A percentile compares a stretch with the other conserved stretches of the same genome.
Evolutionary conservation across 2,329 filamentous ascomycete genomes (phyloP).

Genomic region (Arthroderma sp.): DNA sequence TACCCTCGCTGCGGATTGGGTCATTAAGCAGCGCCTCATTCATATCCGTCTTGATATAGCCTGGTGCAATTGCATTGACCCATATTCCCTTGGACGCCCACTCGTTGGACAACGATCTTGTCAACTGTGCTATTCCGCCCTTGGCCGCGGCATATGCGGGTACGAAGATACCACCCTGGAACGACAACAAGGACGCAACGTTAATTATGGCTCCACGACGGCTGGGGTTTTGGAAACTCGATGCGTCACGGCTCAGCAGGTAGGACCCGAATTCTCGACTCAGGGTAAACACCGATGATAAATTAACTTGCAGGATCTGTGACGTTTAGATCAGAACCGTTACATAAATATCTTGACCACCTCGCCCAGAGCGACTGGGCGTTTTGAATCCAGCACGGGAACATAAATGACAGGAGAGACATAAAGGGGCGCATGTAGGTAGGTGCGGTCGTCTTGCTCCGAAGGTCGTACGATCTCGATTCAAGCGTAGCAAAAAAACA

Average conservation of each 20-base stretch:
- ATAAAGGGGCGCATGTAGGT: too few relatives aligned
- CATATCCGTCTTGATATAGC: conserved; percentile 92
- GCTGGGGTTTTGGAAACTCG: conserved; percentile 21
- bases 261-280: conserved; percentile 65
- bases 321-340: not conserved
- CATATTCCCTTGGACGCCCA: conserved; percentile 69
- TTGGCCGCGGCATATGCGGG: conserved; percentile 80
- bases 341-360: too few relatives aligned
- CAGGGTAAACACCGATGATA: conserved; percentile 66
- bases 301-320: conserved; percentile 68
- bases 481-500: too few relatives aligned
- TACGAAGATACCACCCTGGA: conserved; percentile 79
- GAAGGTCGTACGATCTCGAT: too few relatives aligned
- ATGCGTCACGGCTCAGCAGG: conserved; percentile 50
- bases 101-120: conserved; percentile 74
- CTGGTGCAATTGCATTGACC: conserved; percentile 80
- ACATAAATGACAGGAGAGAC: too few relatives aligned
- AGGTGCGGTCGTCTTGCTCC: too few relatives aligned
- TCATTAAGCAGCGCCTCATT: conserved; percentile 70
- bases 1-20: conserved; percentile 54
- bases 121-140: conserved; percentile 71
- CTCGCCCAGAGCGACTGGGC: not conserved
- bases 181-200: conserved; percentile 65
- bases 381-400: not conserved
- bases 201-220: conserved; percentile 64